Evolutionary conservation across 2,329 filamentous ascomycete genomes (phyloP).

Genomic region (Xylaria sp.): DNA sequence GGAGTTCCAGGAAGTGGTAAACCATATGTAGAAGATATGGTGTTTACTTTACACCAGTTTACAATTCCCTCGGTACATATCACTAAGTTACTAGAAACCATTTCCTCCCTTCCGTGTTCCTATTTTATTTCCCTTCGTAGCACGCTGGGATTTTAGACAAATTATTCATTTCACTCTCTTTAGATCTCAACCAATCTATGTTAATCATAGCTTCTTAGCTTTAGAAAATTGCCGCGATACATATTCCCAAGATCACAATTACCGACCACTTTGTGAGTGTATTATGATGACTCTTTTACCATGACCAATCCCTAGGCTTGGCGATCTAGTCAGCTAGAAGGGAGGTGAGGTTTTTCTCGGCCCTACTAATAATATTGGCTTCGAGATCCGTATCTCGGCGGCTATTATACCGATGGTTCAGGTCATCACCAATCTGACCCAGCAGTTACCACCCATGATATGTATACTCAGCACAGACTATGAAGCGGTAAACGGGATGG

Average conservation of each 20-base stretch:
- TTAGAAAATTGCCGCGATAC: not conserved
- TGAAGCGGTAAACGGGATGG: not conserved
- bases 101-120: too few species aligned
- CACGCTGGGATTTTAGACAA: too few species aligned
- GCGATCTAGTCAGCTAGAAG: not conserved
- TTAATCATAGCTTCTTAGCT: too few species aligned
- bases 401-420: not conserved
- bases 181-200: not conserved
- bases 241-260: not conserved
- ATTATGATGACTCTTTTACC: not conserved
- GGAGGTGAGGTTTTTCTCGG: conserved; percentile 12
- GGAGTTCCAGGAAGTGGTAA: not conserved
- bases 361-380: conserved; percentile 22
- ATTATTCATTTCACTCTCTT: too few species aligned
- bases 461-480: not conserved
- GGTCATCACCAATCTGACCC: not conserved
- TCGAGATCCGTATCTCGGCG: not conserved
- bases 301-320: not conserved
- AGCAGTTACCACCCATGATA: not conserved
- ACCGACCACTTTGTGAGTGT: not conserved
- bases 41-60: not conserved
- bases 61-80: not conserved
- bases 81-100: not conserved
- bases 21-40: not conserved
- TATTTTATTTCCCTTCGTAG: too few species aligned